Evolutionary conservation across 2,329 filamentous ascomycete genomes (phyloP), one percentile per base, ranked within the genome.

Genomic region (Orbilia blumenaviensis): DNA sequence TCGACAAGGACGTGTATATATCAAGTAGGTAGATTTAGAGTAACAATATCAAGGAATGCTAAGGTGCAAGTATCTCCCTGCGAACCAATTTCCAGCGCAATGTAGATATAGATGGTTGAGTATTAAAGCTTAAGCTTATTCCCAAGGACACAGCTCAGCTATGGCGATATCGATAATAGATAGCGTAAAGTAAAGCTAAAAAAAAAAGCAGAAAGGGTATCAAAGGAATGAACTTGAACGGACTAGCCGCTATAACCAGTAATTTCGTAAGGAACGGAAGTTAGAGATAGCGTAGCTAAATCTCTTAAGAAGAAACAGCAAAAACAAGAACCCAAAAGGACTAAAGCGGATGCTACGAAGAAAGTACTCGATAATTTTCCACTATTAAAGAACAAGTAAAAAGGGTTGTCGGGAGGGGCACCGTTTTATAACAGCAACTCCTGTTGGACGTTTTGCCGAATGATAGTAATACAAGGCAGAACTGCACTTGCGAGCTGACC

Each of bases 171-270:
- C 27, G 14, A 36, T 8, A 36, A 10, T 44, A 10, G 16, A 10
- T 38, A 56, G 14, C 16, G 50, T 23, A 36, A 38, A n/a, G n/a
- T n/a, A n/a, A n/a, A n/a, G n/a, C n/a, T n/a, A n/a, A n/a, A n/a
- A n/a, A n/a, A 56, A 36, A 14, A 21, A 9, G 38, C 25, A 38
- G 25, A 71, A 56, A 62, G 18, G 36, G 44, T 56, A 38, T 67
- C 44, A 61, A 71, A 58, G 34, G 66, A 66, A 54, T 38, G 66
- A 72, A 67, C 34, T 62, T 34, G 67, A 77, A 64, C 56, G 73
- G 73, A 16, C 66, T 77, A 21, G 72, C 72, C 72, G 72, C 27
- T 50, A n/a, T 23, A 69, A 9, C 12, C 8, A 4, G n/a, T 14
- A 38, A 6, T 7, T 14, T 23, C 23, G 60, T 63, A 68, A 72